A percentile compares a stretch with the other conserved stretches of the same genome.
phyloP scores from a whole-genome alignment of 805 yeast species.

The Yarrowia sp. region DNA sequence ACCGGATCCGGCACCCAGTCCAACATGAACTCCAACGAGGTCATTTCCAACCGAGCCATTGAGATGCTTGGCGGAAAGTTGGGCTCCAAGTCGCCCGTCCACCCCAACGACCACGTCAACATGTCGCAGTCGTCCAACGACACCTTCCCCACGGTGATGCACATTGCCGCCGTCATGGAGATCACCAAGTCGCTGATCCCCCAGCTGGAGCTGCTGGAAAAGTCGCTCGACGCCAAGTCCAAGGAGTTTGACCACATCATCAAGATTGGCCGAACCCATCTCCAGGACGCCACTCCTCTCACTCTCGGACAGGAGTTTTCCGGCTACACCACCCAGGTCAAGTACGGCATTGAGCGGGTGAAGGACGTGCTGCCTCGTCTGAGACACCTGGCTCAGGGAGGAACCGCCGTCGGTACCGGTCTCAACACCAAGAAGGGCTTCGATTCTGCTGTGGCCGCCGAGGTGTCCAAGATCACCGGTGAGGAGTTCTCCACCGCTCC shows the following conservation, averaged over 20 bases:
- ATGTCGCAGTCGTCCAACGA: conserved; percentile 99
- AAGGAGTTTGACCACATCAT: conserved; percentile 85
- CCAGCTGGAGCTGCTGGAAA: conserved; percentile 71
- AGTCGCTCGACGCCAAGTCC: conserved; percentile 71
- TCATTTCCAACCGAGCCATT: conserved; percentile 96
- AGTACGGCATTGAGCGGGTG: conserved; percentile 86
- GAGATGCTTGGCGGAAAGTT: conserved; percentile 88
- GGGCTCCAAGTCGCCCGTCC: conserved; percentile 93
- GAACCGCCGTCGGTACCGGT: conserved; percentile 99
- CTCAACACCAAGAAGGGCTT: conserved; percentile 91
- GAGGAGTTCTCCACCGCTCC: conserved; percentile 91
- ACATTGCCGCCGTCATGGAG: conserved; percentile 95
- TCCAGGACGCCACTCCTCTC: conserved; percentile 98
- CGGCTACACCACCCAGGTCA: conserved; percentile 91
- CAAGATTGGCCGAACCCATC: conserved; percentile 98
- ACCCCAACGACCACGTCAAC: conserved; percentile 98
- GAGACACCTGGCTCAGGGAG: conserved; percentile 92
- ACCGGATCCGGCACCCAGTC: conserved; percentile 99
- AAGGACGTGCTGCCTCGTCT: conserved; percentile 73
- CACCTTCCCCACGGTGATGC: conserved; percentile 99
- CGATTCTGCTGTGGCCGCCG: conserved; percentile 80
- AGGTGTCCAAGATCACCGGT: conserved; percentile 84
- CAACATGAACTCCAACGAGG: conserved; percentile 99
- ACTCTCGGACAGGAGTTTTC: conserved; percentile 97
- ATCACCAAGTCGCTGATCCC: conserved; percentile 75